Base-by-base conservation (phyloP, 164 flowering plant genomes). In the Aristolochia contorta region DNA sequence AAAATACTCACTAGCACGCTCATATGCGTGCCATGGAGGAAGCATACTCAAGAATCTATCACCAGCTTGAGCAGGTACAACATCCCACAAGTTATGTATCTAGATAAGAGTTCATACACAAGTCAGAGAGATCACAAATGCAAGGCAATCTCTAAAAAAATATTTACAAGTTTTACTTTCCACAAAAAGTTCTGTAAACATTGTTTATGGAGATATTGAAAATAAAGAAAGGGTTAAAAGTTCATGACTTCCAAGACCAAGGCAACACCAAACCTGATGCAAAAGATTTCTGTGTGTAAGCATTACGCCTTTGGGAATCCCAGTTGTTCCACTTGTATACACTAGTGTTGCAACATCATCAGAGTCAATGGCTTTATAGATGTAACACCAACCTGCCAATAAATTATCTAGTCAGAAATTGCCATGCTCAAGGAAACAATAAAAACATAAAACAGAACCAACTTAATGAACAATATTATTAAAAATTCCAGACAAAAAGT, bases 21-120 rank as follows among this genome's bases (percentile, higher is more conserved):
- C 98, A 82, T 92, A 92, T 21, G 84, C 93, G 81, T 92, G 98
- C 98, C 98, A 92, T 54, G 98, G 80, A 50, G 98, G 98, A 50
- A 92, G 96, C 90, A 92, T 83, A 75, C 93, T 87, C 23, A 92
- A 71, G 75, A 92, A 89, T 72, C 79, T 87, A 61, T 87, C 91
- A 22, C 90, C 96, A 59, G 82, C 71, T 70, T 47, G 74, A 65
- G 89, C 88, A 67, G 96, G 96, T 23, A 89, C 91, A 65, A 79
- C 57, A 20, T 85, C 93, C 82, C 82, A 77, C 58, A 92, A 71
- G 65, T 70, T 84, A 56, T 64, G 75, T 70, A 89, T 74, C 98
- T 92, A 72, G 12, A 71, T 15, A 22, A 65, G 65, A 47, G 56
- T 49, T 15, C n/a, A 61, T 16, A 27, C 21, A 24, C 19, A 41